Evolutionary conservation across 441 rosid species (phyloP), one percentile per base, ranked within the genome.

Genomic region (Aquilaria agallochum): DNA sequence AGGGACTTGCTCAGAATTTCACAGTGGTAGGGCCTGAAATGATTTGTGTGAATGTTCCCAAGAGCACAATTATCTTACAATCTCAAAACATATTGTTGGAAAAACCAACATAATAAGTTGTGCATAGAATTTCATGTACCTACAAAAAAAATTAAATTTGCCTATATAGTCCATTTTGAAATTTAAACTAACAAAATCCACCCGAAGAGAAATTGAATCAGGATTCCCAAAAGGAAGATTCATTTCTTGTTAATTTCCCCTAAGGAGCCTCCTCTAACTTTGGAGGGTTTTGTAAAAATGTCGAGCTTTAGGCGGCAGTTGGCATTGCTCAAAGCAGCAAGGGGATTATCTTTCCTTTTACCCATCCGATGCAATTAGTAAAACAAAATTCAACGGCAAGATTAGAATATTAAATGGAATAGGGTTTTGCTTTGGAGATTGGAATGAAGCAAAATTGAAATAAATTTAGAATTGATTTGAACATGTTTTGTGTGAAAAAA

Each of bases 211-310:
- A 78, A 94, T 90, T 78, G 96, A 91, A 74, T 85, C 86, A 88
- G 98, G 92, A 81, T 87, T 78, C 84, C 83, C 95, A 74, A 82
- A 79, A 69, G 33, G 69, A 70, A 78, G 83, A 76, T 68, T 84
- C 53, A 72, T 83, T 83, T 80, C 68, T 76, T 1, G 72, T 75
- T 90, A 67, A 62, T 82, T 74, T 80, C 83, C 47, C 76, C 20
- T 20, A 20, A 20, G 20, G 20, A 20, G 20, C 20, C 20, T 20
- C 20, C 20, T 20, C 0, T 20, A 7, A 30, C 80, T 90, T 97
- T 97, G 82, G 96, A 84, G 96, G 97, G 96, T 86, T 94, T 96
- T 88, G 81, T 90, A 56, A 80, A 91, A 59, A 94, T 94, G 78
- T 89, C 99, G 62, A 94, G 96, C 83, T 91, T 91, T 72, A 89